Conservation (phyloP, 2,329 filamentous ascomycete species). For the Gyromitra esculenta region DNA sequence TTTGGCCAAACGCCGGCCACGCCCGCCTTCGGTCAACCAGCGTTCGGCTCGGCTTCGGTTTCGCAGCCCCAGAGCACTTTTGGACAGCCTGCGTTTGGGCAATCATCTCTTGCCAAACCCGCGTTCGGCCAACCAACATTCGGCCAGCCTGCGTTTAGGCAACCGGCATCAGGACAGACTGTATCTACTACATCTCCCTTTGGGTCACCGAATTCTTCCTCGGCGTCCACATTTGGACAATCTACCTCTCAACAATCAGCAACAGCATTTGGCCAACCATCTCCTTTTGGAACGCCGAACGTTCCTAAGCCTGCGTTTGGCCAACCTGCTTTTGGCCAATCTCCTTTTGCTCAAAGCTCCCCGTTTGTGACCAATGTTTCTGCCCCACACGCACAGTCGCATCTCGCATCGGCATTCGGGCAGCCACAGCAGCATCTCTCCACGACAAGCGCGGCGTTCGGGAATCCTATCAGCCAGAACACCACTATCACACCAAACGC, state of each 20-base stretch:
- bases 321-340: constrained; percentile 49
- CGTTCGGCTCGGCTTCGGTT: constrained; percentile 23
- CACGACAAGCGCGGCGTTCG: constrained; percentile 11
- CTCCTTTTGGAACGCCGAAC: constrained; percentile 34
- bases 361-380: constrained; percentile 23
- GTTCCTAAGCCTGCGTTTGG: constrained; percentile 46
- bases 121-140: constrained; percentile 53
- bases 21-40: constrained; percentile 51
- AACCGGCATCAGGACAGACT: constrained; percentile 45
- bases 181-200: constrained; percentile 35
- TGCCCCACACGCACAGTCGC: constrained; percentile 14
- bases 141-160: constrained; percentile 49
- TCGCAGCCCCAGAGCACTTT: constrained; percentile 39
- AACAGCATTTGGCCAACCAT: constrained; percentile 37
- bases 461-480: constrained; percentile 7
- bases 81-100: constrained; percentile 47
- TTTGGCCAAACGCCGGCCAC: constrained; percentile 48
- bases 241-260: constrained; percentile 16
- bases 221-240: constrained; percentile 47
- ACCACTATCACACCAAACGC: constrained; percentile 4
- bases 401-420: constrained; percentile 25
- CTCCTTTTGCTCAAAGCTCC: constrained; percentile 32
- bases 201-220: constrained; percentile 4
- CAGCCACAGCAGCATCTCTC: constrained; percentile 36
- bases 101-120: constrained; percentile 42